Conservation (phyloP, 257 asterid species). For the Leptodermis oblonga region DNA sequence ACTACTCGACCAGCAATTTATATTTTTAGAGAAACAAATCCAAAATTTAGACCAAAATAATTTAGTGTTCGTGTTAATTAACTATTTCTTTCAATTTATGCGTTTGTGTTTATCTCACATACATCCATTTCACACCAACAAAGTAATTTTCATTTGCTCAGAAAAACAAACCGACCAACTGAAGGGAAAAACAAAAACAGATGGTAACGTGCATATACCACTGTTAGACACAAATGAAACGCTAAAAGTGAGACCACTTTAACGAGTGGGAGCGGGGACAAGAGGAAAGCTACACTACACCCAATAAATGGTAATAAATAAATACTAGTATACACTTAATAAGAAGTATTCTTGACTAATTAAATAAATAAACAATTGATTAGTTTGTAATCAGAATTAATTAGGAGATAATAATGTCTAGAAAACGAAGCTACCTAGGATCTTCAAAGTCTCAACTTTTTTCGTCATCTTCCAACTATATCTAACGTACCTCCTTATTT, state of each 20-base stretch:
- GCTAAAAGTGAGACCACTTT: too few species aligned
- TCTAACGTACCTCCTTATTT: slow-evolving; percentile 15
- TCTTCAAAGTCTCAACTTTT: slow-evolving; percentile 2
- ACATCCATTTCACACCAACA: not conserved
- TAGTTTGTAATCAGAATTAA: not conserved
- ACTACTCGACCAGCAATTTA: not conserved
- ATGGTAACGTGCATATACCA: too few species aligned
- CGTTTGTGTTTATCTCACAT: too few species aligned
- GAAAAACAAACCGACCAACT: too few species aligned
- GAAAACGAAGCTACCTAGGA: slow-evolving; percentile 2
- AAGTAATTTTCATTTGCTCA: too few species aligned
- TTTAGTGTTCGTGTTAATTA: too few species aligned
- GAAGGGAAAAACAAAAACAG: too few species aligned
- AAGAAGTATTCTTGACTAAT: not conserved
- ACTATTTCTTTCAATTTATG: too few species aligned
- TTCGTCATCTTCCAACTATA: slow-evolving; percentile 24
- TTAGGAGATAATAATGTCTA: not conserved
- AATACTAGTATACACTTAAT: too few species aligned
- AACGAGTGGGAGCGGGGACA: not conserved
- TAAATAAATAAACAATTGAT: not conserved
- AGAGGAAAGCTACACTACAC: not conserved
- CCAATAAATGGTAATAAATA: not conserved
- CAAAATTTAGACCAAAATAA: too few species aligned
- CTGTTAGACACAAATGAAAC: too few species aligned
- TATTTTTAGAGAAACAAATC: not conserved